Percentiles rank a stretch among this genome's conserved stretches.
Conservation (phyloP, 164 flowering plant species). For the Brasenia schreberi region DNA sequence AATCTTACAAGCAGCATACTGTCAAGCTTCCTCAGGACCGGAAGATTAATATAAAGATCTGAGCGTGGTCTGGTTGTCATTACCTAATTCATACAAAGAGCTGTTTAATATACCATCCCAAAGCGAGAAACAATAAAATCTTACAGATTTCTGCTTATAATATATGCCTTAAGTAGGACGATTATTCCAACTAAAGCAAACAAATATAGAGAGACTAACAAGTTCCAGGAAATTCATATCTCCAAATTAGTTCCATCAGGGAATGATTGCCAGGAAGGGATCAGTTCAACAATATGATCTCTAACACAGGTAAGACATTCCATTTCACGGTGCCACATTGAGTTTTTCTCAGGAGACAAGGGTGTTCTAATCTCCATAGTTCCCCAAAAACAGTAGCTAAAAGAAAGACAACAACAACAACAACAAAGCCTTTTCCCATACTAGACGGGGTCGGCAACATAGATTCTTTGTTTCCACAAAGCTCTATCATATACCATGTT, state of each 20-base stretch:
- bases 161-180: too few relatives aligned
- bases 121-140: too few relatives aligned
- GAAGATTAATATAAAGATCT: constrained; percentile 75
- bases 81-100: constrained; percentile 28
- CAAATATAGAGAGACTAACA: too few relatives aligned
- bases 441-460: too few relatives aligned
- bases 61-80: constrained; percentile 88
- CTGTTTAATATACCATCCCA: too few relatives aligned
- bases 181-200: too few relatives aligned
- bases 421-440: too few relatives aligned
- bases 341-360: constrained; percentile 53
- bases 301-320: constrained; percentile 81
- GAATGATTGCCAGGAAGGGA: constrained; percentile 85
- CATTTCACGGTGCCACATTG: constrained; percentile 94
- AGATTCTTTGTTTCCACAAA: too few relatives aligned
- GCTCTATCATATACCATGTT: too few relatives aligned
- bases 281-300: constrained; percentile 85
- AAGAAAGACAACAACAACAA: too few relatives aligned
- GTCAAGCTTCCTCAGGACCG: constrained; percentile 85
- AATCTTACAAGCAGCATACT: constrained; percentile 86
- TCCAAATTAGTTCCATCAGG: constrained; percentile 86
- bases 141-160: too few relatives aligned
- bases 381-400: constrained; percentile 86
- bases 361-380: constrained; percentile 91
- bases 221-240: constrained; percentile 26